Evolutionary conservation across 805 yeast species (phyloP).

Genomic region (Yarrowia sp.): DNA sequence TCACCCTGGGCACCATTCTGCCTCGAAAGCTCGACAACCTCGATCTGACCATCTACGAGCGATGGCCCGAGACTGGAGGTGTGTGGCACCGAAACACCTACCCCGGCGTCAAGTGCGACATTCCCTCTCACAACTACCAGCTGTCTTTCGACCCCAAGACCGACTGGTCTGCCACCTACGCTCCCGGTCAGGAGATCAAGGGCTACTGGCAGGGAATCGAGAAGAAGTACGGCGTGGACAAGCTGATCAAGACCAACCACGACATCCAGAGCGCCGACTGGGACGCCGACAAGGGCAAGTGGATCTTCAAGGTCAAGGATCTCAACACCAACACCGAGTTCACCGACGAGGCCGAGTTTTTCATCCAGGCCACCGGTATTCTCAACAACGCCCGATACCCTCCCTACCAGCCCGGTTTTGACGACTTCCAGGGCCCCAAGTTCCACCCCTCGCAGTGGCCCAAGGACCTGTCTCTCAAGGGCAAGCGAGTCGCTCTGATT

Average conservation of each 20-base stretch:
- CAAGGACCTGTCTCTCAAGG: conserved; percentile 39
- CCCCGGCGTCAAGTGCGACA: conserved; percentile 43
- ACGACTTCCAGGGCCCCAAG: conserved; percentile 39
- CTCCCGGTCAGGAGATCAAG: conserved; percentile 43
- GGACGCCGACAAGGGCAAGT: conserved; percentile 40
- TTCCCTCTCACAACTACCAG: conserved; percentile 46
- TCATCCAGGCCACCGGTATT: conserved; percentile 36
- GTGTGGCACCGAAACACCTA: conserved; percentile 44
- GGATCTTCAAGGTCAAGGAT: conserved; percentile 39
- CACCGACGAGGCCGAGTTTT: conserved; percentile 41
- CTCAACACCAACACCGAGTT: conserved; percentile 40
- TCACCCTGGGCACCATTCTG: conserved; percentile 42
- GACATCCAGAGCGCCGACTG: conserved; percentile 42
- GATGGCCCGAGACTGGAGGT: conserved; percentile 45
- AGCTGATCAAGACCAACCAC: conserved; percentile 43
- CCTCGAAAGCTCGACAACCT: conserved; percentile 43
- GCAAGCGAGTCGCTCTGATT: conserved; percentile 40
- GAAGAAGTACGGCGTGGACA: conserved; percentile 43
- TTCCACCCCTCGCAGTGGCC: conserved; percentile 41
- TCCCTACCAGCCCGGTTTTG: conserved; percentile 38
- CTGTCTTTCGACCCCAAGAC: conserved; percentile 46
- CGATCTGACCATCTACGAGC: conserved; percentile 45
- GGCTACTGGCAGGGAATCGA: conserved; percentile 44
- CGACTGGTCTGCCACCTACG: conserved; percentile 44
- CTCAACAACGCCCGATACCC: conserved; percentile 38